Base-by-base conservation (phyloP, 495 filamentous ascomycete species). In the Tetracladium setigerum region DNA sequence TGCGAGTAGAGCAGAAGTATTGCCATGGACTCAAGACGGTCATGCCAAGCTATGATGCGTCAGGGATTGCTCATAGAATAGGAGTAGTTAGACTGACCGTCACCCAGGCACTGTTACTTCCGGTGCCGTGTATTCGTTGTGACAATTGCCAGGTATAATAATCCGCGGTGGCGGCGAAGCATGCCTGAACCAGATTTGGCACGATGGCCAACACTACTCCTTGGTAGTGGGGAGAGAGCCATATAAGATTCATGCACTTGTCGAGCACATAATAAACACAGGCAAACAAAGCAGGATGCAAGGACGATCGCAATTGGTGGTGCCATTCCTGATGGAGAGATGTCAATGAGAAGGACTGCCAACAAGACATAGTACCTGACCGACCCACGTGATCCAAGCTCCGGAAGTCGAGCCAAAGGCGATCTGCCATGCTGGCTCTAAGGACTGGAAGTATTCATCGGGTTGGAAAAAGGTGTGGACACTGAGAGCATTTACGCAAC, bases 401-500 rank as follows among this genome's bases (percentile, higher is more conserved):
- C 86, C 86, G 63, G 83, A 83, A 14, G 76, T 62, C 12, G 62
- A 52, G 8, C 89, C 91, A 68, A 96, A 97, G 0, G 86, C 84
- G 38, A 91, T 71, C 62, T 83, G 73, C 90, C 91, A 97, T 52
- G 92, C 92, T 32, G 92, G 94, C 61, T 99, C 92, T 10, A 99
- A 74, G 5, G 89, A 86, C 60, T 99, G 92, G 54, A 89, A 99
- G 70, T 86, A 97, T 63, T 99, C 92, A 69, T 99, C 92, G n/a
- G 92, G 92, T 63, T 99, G 92, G 69, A 99, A 99, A 63, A 95
- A 99, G n/a, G 92, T 97, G 41, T 79, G 73, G 33, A 94, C 70
- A 41, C 70, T 77, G 46, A 95, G 69, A n/a, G 89, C 82, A 66
- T 97, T 96, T 61, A 87, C 58, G 41, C 95, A 74, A 44, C 92